Conservation (phyloP, 352 stramenopile genomes). For the Phytophthora quininea region DNA sequence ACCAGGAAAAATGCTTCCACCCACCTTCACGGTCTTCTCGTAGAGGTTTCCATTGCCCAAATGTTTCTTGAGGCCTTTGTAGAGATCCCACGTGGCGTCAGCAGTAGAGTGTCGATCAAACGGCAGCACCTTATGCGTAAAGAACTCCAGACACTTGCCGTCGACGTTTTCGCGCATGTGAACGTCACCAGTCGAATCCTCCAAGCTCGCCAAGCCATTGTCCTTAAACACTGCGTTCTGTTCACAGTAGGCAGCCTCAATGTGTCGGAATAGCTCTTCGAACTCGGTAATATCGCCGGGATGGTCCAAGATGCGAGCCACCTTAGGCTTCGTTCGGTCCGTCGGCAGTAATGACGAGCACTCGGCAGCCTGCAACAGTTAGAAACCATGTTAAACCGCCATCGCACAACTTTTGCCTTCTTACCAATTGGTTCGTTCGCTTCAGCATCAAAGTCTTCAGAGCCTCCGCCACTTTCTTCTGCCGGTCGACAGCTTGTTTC, state of each 20-base stretch:
- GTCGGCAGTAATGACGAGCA: conserved; percentile 19
- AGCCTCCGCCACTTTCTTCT: conserved; percentile 29
- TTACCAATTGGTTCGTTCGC: neutral
- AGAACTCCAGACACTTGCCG: conserved; percentile 42
- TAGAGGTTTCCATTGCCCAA: conserved; percentile 27
- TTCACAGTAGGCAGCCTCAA: conserved; percentile 35
- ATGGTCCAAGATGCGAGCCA: conserved; percentile 27
- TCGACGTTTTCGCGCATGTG: conserved; percentile 39
- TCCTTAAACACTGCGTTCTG: conserved; percentile 31
- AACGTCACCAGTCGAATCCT: conserved; percentile 31
- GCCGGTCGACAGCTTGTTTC: conserved; percentile 45
- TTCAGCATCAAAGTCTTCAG: neutral
- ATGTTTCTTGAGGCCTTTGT: conserved; percentile 36
- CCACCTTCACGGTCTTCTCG: conserved; percentile 33
- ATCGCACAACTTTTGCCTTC: neutral
- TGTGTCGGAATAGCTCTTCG: conserved; percentile 32
- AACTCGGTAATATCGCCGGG: conserved; percentile 36
- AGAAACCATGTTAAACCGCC: neutral
- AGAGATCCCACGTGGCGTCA: conserved; percentile 25
- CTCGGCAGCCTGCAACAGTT: conserved; percentile 27
- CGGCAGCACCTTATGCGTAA: conserved; percentile 38
- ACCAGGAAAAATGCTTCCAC: neutral
- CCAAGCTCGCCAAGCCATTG: conserved; percentile 38
- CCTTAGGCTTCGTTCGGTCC: conserved; percentile 27
- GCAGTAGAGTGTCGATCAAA: conserved; percentile 5